These are phyloP conservation scores for Sporothrix schenckii DNA, from an alignment of 2,329 filamentous ascomycete species.

Conservation along the genomic window DNA sequence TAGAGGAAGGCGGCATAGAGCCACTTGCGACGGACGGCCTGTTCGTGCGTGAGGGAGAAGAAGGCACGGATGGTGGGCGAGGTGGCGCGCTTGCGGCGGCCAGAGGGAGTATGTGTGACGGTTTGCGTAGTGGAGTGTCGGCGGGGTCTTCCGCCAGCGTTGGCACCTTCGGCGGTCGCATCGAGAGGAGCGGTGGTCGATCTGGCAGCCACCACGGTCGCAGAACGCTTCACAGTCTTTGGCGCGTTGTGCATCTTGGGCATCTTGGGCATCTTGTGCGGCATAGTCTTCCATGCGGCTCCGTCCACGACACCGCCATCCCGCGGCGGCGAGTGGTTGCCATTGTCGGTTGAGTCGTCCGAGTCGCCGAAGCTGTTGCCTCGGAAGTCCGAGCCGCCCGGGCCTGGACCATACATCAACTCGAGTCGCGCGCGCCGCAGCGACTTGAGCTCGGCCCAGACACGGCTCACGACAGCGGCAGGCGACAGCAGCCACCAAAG, in stretches of 20 bases:
- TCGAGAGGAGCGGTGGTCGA: neutral
- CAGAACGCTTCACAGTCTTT: neutral
- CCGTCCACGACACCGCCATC: neutral
- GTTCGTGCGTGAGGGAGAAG: conserved; percentile 74
- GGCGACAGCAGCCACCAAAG: conserved; percentile 40
- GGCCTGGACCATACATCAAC: conserved; percentile 40
- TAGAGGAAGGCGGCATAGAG: conserved; percentile 82
- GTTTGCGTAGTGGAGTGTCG: neutral
- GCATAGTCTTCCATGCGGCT: neutral
- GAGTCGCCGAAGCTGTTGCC: neutral
- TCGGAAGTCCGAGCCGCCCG: neutral
- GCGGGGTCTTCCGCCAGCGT: neutral
- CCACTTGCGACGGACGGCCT: conserved; percentile 79
- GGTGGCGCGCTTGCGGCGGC: conserved; percentile 66
- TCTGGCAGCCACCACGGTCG: neutral
- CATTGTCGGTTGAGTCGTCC: neutral
- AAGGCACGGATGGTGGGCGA: conserved; percentile 71
- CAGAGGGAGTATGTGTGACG: conserved; percentile 55
- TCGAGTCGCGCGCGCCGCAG: conserved; percentile 41
- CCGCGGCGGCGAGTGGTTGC: neutral
- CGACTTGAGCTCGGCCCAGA: conserved; percentile 46
- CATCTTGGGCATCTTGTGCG: no score
- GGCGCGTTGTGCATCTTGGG: no score
- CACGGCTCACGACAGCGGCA: neutral
- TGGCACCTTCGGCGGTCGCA: neutral